Conservation (phyloP, 2,329 filamentous ascomycete genomes). For the Ophiosphaerella narmari region DNA sequence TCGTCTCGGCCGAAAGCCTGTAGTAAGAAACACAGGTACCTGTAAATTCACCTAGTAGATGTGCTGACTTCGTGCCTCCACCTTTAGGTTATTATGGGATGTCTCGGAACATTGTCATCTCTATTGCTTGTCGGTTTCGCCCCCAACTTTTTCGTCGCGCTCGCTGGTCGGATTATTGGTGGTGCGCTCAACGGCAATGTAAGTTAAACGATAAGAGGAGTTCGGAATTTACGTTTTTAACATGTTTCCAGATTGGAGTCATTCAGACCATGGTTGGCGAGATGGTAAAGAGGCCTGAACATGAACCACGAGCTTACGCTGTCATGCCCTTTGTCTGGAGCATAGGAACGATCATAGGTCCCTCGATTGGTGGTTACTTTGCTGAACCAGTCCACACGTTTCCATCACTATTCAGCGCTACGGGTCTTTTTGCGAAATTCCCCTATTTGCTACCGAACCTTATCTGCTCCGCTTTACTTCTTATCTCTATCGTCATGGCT, state of each 20-base stretch:
- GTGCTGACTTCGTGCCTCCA: neutral
- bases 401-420: constrained; percentile 69
- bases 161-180: constrained; percentile 75
- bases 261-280: constrained; percentile 92
- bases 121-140: constrained; percentile 84
- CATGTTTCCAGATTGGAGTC: constrained; percentile 49
- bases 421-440: constrained; percentile 74
- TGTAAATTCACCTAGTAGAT: neutral
- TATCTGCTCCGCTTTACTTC: constrained; percentile 75
- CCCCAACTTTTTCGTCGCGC: constrained; percentile 80
- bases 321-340: constrained; percentile 96
- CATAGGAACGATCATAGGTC: constrained; percentile 83
- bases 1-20: constrained; percentile 47
- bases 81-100: constrained; percentile 50
- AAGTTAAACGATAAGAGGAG: constrained; percentile 65
- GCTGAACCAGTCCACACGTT: constrained; percentile 77
- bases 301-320: constrained; percentile 84
- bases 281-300: constrained; percentile 78
- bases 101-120: constrained; percentile 79
- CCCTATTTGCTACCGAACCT: constrained; percentile 91
- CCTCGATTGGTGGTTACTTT: constrained; percentile 85
- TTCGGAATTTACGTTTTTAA: too few relatives aligned
- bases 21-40: constrained; percentile 15
- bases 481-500: constrained; percentile 79
- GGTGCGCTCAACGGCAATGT: constrained; percentile 89